These are phyloP conservation scores for Fragaria ananassa DNA, from an alignment of 306 rosid species.

Conservation along the genomic window DNA sequence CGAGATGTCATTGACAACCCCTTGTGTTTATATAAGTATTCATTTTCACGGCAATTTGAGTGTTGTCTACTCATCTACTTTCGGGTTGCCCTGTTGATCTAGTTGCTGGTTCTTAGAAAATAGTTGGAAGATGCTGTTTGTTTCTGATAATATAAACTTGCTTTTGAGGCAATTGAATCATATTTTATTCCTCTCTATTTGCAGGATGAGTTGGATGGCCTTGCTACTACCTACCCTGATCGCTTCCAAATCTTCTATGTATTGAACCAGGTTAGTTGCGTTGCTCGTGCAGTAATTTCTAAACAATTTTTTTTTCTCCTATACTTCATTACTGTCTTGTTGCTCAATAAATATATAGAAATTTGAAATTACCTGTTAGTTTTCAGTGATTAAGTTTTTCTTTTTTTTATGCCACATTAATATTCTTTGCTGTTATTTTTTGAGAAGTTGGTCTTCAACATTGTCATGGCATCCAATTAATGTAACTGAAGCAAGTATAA, in stretches of 20 bases:
- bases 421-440: neutral
- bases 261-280: slow-evolving; percentile 68
- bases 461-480: neutral
- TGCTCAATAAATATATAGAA: neutral
- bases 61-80: neutral
- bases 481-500: neutral
- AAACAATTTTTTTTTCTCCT: neutral
- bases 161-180: slow-evolving; percentile 2
- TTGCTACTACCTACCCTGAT: slow-evolving; percentile 61
- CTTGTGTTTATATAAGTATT: neutral
- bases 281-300: slow-evolving; percentile 18
- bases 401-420: neutral
- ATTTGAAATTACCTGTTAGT: neutral
- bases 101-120: neutral
- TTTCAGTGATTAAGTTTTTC: neutral
- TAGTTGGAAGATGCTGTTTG: neutral
- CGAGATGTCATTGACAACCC: neutral
- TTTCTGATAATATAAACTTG: neutral
- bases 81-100: neutral
- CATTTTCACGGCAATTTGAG: neutral
- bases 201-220: slow-evolving; percentile 88
- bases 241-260: slow-evolving; percentile 71
- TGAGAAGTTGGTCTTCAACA: neutral
- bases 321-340: neutral
- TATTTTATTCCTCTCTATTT: slow-evolving; percentile 8